Base-by-base conservation (phyloP, 495 filamentous ascomycete genomes). In the Podospora pseudocomata region DNA sequence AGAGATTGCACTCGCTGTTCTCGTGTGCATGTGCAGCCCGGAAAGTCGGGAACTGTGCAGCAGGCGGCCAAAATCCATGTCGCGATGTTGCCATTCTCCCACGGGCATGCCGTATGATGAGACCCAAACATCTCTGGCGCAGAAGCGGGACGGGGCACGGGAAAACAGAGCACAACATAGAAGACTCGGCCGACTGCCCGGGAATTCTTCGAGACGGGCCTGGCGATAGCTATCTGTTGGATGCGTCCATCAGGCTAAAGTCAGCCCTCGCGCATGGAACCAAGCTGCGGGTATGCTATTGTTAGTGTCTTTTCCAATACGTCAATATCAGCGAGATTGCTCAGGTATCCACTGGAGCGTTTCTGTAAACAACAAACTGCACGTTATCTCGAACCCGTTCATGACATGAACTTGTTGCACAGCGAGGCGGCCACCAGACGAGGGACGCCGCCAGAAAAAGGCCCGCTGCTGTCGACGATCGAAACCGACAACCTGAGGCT, bases 201-300 rank as follows among this genome's bases (percentile, higher is more conserved):
- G 74, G 62, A 72, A 70, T 67, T 68, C 62, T 28, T 57, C 64
- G 65, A 28, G 67, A 11, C 57, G 62, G 5, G 59, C 34, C 34
- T 65, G 67, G 28, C 65, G 67, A 73, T 70, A 67, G 60, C 32
- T 58, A 65, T 68, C 66, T 70, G 72, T 71, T 26, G 59, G 65
- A 67, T 65, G 66, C 19, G 34, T 63, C 59, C 56, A 68, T 70
- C 72, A 76, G 72, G 74, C 74, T 71, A 71, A 74, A 74, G 15
- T 68, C 59, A 59, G 53, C 27, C 19, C 30, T 61, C 53, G 53
- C 34, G 62, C 61, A 60, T 67, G 59, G 65, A 71, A 69, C 68
- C 68, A 67, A 70, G 63, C 53, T 63, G 44, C 60, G 63, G 69
- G 63, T 63, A 69, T 62, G 60, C 49, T 32, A 67, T 39, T 70